Evolutionary conservation across 1,284 basidiomycete species (phyloP).

Genomic region (Rhizoctonia solani): DNA sequence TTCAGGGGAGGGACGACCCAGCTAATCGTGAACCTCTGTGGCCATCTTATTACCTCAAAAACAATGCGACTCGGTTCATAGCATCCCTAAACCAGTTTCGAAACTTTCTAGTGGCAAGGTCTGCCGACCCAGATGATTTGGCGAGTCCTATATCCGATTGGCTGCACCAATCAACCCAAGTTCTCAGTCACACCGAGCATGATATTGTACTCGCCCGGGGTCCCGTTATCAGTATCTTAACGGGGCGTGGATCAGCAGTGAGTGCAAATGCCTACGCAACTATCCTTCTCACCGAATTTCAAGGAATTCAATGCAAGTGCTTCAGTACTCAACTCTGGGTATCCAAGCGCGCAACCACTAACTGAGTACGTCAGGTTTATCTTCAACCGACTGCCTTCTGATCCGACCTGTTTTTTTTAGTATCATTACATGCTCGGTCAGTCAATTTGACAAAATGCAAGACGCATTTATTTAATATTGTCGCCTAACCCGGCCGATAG

Average conservation of each 20-base stretch:
- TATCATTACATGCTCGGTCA: conserved; percentile 18
- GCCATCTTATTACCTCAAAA: conserved; percentile 68
- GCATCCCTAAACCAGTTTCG: conserved; percentile 71
- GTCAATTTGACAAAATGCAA: neutral
- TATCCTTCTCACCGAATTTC: neutral
- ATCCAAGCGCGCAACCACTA: conserved; percentile 21
- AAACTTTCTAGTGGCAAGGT: conserved; percentile 60
- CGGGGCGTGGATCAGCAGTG: conserved; percentile 77
- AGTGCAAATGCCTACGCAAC: conserved; percentile 39
- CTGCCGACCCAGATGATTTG: conserved; percentile 48
- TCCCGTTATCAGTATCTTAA: conserved; percentile 67
- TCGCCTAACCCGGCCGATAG: neutral
- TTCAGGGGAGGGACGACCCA: conserved; percentile 53
- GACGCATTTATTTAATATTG: neutral
- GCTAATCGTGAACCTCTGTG: conserved; percentile 73
- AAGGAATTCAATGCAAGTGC: conserved; percentile 19
- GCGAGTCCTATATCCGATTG: conserved; percentile 48
- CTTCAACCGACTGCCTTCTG: neutral
- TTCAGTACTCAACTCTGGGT: conserved; percentile 25
- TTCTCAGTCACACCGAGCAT: conserved; percentile 60
- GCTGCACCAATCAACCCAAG: conserved; percentile 58
- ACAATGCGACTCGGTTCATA: conserved; percentile 63
- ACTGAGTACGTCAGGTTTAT: neutral
- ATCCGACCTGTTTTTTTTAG: neutral
- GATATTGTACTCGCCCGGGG: conserved; percentile 77